Percentiles rank a stretch among this genome's conserved stretches.
phyloP scores from a whole-genome alignment of 148 eudicot species.

The Agrostemma githago region DNA sequence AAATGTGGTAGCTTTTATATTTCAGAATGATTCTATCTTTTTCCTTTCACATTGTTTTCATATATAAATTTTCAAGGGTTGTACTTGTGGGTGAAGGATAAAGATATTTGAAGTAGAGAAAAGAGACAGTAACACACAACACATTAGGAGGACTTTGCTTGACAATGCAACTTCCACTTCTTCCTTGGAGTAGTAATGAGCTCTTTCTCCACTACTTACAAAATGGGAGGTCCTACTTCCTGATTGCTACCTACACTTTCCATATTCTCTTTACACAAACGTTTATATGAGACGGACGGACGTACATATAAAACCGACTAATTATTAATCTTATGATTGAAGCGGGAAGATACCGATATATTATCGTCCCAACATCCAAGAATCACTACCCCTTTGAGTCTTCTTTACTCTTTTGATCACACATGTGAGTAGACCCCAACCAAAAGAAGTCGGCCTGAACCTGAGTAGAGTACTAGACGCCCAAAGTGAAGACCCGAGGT shows the following conservation, averaged over 20 bases:
- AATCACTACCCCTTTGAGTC: too few relatives aligned
- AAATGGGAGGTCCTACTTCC: conserved; percentile 37
- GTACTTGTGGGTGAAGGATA: conserved; percentile 19
- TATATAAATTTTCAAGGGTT: not conserved
- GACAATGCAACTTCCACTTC: conserved; percentile 58
- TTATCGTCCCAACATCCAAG: not conserved
- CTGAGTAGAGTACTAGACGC: too few relatives aligned
- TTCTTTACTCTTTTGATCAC: not conserved
- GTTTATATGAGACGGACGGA: not conserved
- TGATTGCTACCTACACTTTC: conserved; percentile 7
- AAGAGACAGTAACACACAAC: not conserved
- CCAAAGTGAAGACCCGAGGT: too few relatives aligned
- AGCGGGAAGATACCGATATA: not conserved
- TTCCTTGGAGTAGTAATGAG: conserved; percentile 13
- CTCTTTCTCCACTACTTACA: conserved; percentile 34
- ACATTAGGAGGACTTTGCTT: conserved; percentile 47
- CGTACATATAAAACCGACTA: not conserved
- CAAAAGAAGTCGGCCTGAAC: too few relatives aligned
- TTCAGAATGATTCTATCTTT: not conserved
- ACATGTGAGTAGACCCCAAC: too few relatives aligned
- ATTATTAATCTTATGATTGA: too few relatives aligned
- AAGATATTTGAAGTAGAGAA: conserved; percentile 27
- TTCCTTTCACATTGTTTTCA: conserved; percentile 5
- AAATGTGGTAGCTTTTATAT: conserved; percentile 7
- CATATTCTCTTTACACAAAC: not conserved